Percentiles rank a stretch among this genome's conserved stretches.
phyloP scores from a whole-genome alignment of 2,329 filamentous ascomycete species.

The Xylaria sp. region DNA sequence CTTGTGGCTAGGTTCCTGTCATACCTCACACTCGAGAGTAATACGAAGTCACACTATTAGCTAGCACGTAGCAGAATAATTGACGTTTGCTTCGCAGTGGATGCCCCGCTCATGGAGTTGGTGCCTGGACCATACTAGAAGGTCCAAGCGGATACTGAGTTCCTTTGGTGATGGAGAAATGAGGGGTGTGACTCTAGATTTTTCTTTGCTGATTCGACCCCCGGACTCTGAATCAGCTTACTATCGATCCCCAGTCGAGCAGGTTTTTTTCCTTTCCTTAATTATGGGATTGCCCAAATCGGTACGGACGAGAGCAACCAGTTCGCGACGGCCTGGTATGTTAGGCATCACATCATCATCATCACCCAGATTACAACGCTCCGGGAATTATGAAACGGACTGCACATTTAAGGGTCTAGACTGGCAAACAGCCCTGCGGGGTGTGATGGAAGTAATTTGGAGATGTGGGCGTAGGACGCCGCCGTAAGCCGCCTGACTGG shows the following conservation, averaged over 20 bases:
- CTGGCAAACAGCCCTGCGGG: slow-evolving; percentile 2
- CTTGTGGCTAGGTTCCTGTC: background rate
- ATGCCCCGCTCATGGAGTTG: slow-evolving; percentile 9
- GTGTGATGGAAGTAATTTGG: slow-evolving; percentile 26
- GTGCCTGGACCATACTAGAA: slow-evolving; percentile 9
- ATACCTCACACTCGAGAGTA: background rate
- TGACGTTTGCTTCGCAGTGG: background rate
- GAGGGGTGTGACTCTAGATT: slow-evolving; percentile 8
- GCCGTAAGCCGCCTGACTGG: slow-evolving; percentile 35
- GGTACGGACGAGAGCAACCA: slow-evolving; percentile 7
- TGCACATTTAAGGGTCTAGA: background rate
- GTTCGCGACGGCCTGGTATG: background rate
- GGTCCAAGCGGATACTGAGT: slow-evolving; percentile 11
- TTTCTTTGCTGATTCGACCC: background rate
- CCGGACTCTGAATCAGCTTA: slow-evolving; percentile 8
- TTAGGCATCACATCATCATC: background rate
- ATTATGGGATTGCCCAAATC: background rate
- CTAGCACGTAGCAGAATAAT: background rate
- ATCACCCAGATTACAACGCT: background rate
- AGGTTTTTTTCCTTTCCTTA: too few species aligned
- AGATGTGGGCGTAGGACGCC: slow-evolving; percentile 31
- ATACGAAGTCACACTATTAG: background rate
- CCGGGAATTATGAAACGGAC: background rate
- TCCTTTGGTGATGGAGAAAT: background rate
- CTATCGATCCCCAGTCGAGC: background rate